Base-by-base conservation (phyloP, 768 basidiomycete species). In the Naganishia vishniacii region DNA sequence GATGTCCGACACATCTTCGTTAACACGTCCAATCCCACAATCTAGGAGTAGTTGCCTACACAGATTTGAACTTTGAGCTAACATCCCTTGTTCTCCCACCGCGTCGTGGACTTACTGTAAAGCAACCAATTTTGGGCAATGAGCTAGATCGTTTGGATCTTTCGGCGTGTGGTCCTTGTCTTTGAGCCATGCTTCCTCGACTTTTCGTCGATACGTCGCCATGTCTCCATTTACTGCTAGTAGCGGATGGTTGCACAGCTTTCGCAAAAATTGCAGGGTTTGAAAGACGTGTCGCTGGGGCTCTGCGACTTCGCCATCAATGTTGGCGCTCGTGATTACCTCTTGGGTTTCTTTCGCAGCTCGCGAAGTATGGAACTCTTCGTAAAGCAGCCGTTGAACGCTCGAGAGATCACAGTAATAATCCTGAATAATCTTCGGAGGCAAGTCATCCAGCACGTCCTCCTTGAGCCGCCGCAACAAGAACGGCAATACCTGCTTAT, bases 401-500 rank as follows among this genome's bases (percentile, higher is more conserved):
- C 91, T 89, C 0, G 94, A 97, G 3, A 99, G 83, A 73, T 98
- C 94, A 81, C 93, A 97, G 73, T 97, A 93, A 76, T 98, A 98
- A 75, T 99, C 95, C 77, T 99, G 95, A 63, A 99, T 98, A 77
- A 99, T 99, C 80, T 99, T 98, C 3, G 95, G 95, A 1, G 95
- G 95, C 2, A 99, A 81, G 74, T 99, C 95, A 66, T 90, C 80
- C 62, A 99, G 80, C 29, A 99, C 95, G 72, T 99, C 92, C 78
- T 99, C 95, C 76, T 99, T 99, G 74, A 99, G 80, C 25, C 95
- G 87, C 44, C 95, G 89, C 16, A 99, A 82, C 44, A 99, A 80
- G 83, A 99, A 99, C 1, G 95, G 95, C n/a, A 99, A 79, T 26
- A 98, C 94, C 82, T 99, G 95, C 78, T 99, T 99, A 77, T 98